Evolutionary conservation across 176 grass and related monocot species (phyloP).

Genomic region (Alopecurus myosuroides): DNA sequence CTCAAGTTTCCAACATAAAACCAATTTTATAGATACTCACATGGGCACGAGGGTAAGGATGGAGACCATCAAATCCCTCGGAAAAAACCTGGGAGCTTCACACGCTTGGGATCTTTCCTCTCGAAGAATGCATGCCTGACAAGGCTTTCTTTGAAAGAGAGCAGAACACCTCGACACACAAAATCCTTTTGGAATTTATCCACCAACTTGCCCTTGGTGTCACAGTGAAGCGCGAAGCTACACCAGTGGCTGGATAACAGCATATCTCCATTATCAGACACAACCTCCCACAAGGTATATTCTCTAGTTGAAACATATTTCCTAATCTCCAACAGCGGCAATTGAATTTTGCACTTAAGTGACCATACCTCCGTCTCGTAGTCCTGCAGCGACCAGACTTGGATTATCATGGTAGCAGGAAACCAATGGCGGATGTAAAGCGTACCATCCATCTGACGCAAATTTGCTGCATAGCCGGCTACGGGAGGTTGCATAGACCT

Average conservation of each 20-base stretch:
- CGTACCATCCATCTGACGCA: background rate
- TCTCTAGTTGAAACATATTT: too few species aligned
- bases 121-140: background rate
- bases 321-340: background rate
- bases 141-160: slow-evolving; percentile 9
- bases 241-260: background rate
- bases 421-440: background rate
- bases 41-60: background rate
- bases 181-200: background rate
- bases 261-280: background rate
- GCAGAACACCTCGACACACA: too few species aligned
- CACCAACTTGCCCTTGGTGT: background rate
- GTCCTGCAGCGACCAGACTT: background rate
- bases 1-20: background rate
- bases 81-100: background rate
- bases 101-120: too few species aligned
- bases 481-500: background rate
- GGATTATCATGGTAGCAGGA: too few species aligned
- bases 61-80: background rate
- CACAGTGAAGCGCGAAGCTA: background rate
- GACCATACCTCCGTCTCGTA: background rate
- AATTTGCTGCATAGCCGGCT: background rate
- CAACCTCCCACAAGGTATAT: background rate
- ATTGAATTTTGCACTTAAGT: background rate
- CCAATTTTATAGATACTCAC: background rate